These are phyloP conservation scores for Pythium monospermum DNA, from an alignment of 352 stramenopile genomes.

Conservation along the genomic window DNA sequence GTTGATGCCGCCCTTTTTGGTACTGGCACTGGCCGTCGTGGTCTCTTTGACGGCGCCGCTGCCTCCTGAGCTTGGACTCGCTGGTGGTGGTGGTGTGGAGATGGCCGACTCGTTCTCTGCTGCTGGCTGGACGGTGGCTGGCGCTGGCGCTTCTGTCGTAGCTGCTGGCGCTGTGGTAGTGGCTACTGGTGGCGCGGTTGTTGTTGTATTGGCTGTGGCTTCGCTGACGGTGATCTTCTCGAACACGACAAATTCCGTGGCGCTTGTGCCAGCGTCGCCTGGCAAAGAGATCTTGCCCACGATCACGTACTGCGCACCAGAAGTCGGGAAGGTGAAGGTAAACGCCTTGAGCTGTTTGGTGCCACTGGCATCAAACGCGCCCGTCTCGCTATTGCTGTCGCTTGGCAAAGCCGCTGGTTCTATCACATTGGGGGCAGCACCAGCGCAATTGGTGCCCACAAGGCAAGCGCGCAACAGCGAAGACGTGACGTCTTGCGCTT, in stretches of 20 bases:
- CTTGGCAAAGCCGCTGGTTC: conserved; percentile 17
- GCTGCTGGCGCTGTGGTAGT: conserved; percentile 2
- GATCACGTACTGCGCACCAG: conserved; percentile 51
- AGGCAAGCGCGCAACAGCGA: conserved; percentile 61
- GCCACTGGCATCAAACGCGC: conserved; percentile 39
- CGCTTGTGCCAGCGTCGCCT: conserved; percentile 32
- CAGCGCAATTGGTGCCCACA: conserved; percentile 53
- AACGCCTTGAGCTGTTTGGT: conserved; percentile 42
- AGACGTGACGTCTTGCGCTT: conserved; percentile 32
- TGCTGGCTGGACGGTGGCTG: no score
- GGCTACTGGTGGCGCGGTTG: background rate
- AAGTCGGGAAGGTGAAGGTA: conserved; percentile 38
- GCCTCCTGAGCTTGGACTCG: no score
- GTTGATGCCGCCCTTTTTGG: no score
- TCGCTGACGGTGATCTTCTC: conserved; percentile 4
- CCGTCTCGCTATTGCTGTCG: conserved; percentile 28
- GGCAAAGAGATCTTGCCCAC: conserved; percentile 51
- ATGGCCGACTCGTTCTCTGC: no score
- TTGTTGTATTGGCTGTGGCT: background rate
- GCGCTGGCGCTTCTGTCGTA: no score
- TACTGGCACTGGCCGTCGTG: no score
- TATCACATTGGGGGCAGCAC: conserved; percentile 22
- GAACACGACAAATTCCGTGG: conserved; percentile 62
- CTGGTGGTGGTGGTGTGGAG: no score
- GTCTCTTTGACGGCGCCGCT: no score